Evolutionary conservation across 306 rosid genomes (phyloP).

Genomic region (Begonia fuchsioides): DNA sequence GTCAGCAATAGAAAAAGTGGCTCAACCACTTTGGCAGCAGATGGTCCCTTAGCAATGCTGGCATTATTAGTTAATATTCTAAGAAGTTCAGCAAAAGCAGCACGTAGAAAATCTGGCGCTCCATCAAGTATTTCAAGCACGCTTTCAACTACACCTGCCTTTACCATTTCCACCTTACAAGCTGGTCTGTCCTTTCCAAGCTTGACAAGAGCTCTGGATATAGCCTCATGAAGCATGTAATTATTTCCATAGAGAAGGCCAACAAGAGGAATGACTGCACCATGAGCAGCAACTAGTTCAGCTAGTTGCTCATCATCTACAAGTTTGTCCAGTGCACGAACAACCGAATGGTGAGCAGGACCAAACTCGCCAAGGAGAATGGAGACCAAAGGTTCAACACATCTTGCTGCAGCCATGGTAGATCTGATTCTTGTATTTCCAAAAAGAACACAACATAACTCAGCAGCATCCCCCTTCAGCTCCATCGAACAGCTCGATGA

Average conservation of each 20-base stretch:
- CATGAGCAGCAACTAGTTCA: constrained; percentile 85
- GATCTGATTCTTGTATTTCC: constrained; percentile 97
- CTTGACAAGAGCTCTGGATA: constrained; percentile 85
- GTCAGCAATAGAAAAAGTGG: constrained; percentile 76
- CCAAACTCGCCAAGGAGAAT: constrained; percentile 75
- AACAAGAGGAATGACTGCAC: constrained; percentile 92
- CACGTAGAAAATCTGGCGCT: constrained; percentile 88
- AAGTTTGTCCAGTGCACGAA: constrained; percentile 89
- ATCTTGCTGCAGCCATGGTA: constrained; percentile 79
- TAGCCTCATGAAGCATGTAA: constrained; percentile 87
- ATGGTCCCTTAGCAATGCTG: constrained; percentile 86
- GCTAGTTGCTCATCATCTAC: constrained; percentile 97
- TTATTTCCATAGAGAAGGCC: constrained; percentile 78
- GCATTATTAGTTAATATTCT: constrained; percentile 96
- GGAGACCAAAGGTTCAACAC: constrained; percentile 93
- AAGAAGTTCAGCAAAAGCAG: constrained; percentile 77
- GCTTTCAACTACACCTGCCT: constrained; percentile 90
- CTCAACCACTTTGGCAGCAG: constrained; percentile 86
- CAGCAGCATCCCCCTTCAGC: constrained; percentile 95
- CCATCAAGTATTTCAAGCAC: constrained; percentile 61
- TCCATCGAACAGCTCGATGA: constrained; percentile 82
- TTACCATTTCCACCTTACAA: constrained; percentile 97
- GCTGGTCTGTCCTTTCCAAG: constrained; percentile 95
- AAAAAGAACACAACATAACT: constrained; percentile 81
- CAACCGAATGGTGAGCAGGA: constrained; percentile 82